Evolutionary conservation across 306 rosid species (phyloP), one percentile per base, ranked within the genome.

Genomic region (Ormosia emarginata): DNA sequence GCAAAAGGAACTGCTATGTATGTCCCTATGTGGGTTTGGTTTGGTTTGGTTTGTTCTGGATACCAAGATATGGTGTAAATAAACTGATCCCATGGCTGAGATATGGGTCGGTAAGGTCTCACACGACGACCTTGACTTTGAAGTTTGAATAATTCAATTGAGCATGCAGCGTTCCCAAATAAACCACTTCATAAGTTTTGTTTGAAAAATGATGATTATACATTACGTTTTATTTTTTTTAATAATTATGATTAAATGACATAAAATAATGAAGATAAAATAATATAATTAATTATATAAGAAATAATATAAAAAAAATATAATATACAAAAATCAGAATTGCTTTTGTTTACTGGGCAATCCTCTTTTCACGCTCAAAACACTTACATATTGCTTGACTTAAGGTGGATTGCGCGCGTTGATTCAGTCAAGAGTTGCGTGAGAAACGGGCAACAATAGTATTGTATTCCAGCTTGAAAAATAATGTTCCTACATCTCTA

Each of bases 91-190:
- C 4, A 55, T 30, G 50, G 69, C 17, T 50, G 12, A 7, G 12
- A 40, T 67, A 46, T 58, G 67, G 67, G 44, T 69, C 33, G 49
- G 68, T 71, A 18, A 44, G 8, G n/a, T 68, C 78, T 32, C 63
- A 47, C 34, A 59, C 13, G 58, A 39, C 34, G 82, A 62, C 68
- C 24, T 77, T 77, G 86, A 83, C 82, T 83, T 82, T 50, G 24
- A 24, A 24, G 24, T 24, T 47, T 47, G 53, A 47, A 47, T 13
- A 11, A 47, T 47, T 47, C 50, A 10, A 46, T 46, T 9, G 50
- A 46, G 50, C 50, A 44, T 44, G 13, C 12, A 46, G 50, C 50
- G 10, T 46, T 46, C 50, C 10, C 50, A 46, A 3, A 13, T 46
- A 46, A 41, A 46, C 50, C 14, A 46, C 50, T 46, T 2, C 53